Conservation (phyloP, 306 rosid species). For the Dryas octopetala region DNA sequence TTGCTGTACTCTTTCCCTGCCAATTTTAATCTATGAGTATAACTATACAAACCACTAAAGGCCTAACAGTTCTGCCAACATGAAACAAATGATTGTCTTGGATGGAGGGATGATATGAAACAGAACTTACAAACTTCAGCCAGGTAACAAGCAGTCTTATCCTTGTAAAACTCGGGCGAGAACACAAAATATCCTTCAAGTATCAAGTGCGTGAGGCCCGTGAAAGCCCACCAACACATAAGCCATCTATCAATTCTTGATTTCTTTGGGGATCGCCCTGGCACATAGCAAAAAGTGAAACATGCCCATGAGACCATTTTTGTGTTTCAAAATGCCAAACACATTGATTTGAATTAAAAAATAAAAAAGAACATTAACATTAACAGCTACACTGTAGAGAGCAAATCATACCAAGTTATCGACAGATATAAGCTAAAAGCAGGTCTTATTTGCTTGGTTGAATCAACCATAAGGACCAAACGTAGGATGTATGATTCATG, state of each 20-base stretch:
- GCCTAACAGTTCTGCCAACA: neutral
- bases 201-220: conserved; percentile 80
- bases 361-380: neutral
- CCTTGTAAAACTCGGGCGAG: conserved; percentile 79
- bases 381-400: neutral
- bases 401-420: too few species aligned
- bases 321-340: neutral
- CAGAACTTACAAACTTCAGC: conserved; percentile 88
- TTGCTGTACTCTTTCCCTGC: conserved; percentile 98
- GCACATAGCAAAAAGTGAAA: conserved; percentile 3
- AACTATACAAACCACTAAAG: conserved; percentile 9
- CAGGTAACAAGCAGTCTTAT: conserved; percentile 58
- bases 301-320: conserved; percentile 11
- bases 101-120: neutral
- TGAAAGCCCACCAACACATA: conserved; percentile 97
- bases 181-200: conserved; percentile 84
- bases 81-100: neutral
- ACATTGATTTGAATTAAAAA: neutral
- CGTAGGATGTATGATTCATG: too few species aligned
- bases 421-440: too few species aligned
- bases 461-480: too few species aligned
- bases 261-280: conserved; percentile 61
- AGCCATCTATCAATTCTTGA: conserved; percentile 66
- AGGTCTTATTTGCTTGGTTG: too few species aligned
- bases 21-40: conserved; percentile 12